These are phyloP conservation scores for Amphibolis antarctica DNA, from an alignment of 106 monocot species.

Conservation along the genomic window DNA sequence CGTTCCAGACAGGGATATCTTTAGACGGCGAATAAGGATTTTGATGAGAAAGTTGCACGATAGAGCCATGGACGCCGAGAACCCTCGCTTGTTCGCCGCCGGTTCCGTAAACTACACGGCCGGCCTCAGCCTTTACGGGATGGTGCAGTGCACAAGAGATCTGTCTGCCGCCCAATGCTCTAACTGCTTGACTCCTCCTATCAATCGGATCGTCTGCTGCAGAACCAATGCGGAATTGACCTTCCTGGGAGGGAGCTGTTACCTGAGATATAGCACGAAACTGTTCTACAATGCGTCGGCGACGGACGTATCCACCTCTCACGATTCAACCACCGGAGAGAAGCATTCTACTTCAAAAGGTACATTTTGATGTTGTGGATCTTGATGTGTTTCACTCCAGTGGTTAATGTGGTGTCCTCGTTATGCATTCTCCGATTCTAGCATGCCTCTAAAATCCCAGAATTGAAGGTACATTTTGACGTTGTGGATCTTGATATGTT, in stretches of 20 bases:
- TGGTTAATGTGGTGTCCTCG: too few relatives aligned
- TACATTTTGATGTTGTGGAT: not conserved
- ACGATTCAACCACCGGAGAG: not conserved
- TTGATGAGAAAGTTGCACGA: not conserved
- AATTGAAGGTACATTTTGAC: too few relatives aligned
- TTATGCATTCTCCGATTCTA: too few relatives aligned
- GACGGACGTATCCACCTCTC: not conserved
- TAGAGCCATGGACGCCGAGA: not conserved
- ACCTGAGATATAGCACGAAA: constrained; percentile 5
- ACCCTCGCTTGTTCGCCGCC: not conserved
- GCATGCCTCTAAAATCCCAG: too few relatives aligned
- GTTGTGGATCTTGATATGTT: too few relatives aligned
- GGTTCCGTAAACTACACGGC: not conserved
- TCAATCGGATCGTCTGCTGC: not conserved
- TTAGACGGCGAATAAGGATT: not conserved
- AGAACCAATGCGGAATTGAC: not conserved
- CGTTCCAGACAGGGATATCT: not conserved
- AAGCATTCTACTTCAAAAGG: not conserved
- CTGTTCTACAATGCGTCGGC: constrained; percentile 7
- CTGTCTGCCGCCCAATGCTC: not conserved
- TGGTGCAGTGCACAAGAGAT: constrained; percentile 11
- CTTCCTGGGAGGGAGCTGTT: constrained; percentile 9
- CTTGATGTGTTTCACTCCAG: too few relatives aligned
- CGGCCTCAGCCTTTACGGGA: not conserved
- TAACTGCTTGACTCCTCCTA: not conserved